These are phyloP conservation scores for Diaporthe nobilis DNA, from an alignment of 2,329 filamentous ascomycete genomes.

Conservation along the genomic window DNA sequence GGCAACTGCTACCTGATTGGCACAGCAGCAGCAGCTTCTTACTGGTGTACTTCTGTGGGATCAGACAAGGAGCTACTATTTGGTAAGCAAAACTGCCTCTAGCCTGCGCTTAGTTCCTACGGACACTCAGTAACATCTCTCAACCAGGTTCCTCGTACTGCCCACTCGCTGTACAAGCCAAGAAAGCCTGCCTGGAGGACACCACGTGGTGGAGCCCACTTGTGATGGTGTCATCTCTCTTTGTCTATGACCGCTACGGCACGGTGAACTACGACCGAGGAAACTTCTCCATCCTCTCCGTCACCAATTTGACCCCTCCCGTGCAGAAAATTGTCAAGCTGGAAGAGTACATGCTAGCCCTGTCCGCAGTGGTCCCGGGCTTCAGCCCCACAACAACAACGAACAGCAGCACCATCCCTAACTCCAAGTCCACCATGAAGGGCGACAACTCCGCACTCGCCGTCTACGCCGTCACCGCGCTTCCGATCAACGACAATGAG, in stretches of 20 bases:
- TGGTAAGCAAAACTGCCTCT: slow-evolving; percentile 3
- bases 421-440: slow-evolving; percentile 10
- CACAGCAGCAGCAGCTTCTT: slow-evolving; percentile 22
- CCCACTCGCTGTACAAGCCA: slow-evolving; percentile 28
- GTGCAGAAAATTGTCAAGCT: slow-evolving; percentile 17
- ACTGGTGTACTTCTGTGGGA: slow-evolving; percentile 27
- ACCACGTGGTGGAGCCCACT: slow-evolving; percentile 27
- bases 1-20: slow-evolving; percentile 32
- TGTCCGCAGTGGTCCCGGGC: slow-evolving; percentile 33
- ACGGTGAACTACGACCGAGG: slow-evolving; percentile 37
- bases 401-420: neutral
- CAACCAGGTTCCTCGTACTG: slow-evolving; percentile 33
- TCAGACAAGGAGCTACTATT: slow-evolving; percentile 17
- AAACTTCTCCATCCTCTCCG: slow-evolving; percentile 37
- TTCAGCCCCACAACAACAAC: neutral
- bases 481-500: slow-evolving; percentile 37
- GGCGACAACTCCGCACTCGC: slow-evolving; percentile 36
- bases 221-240: slow-evolving; percentile 27
- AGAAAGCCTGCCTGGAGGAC: slow-evolving; percentile 24
- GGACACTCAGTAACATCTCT: neutral
- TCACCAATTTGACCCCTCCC: slow-evolving; percentile 24
- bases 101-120: too few relatives aligned
- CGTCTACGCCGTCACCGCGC: slow-evolving; percentile 36
- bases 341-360: slow-evolving; percentile 28
- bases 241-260: slow-evolving; percentile 33